Evolutionary conservation across 2,329 filamentous ascomycete species (phyloP), one percentile per base, ranked within the genome.

Genomic region (Monosporascus sp.): DNA sequence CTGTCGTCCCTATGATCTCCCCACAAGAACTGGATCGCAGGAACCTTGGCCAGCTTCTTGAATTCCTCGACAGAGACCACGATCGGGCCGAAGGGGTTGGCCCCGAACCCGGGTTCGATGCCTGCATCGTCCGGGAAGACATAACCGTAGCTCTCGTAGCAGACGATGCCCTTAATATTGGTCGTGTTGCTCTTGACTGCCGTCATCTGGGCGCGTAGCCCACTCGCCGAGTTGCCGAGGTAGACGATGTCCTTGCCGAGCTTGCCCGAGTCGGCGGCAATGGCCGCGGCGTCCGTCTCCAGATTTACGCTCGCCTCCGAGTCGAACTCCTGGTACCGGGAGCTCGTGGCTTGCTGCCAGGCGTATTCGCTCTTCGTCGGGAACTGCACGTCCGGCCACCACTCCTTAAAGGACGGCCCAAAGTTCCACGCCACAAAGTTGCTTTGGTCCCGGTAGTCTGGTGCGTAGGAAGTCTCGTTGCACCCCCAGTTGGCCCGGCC

Each of bases 401-500:
- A 71, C 44, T 63, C 54, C 6, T 47, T 50, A 47, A 58, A 71
- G 1, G 52, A 49, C 2, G 66, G 64, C 0, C 69, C 69, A 43
- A 71, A 68, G 53, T 71, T 71, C 69, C 69, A 71, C 6, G 65
- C 65, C 2, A 55, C 58, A 31, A 68, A 70, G 52, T 70, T 71
- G 47, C 60, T 61, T 46, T 69, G 63, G 59, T 71, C 68, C 11
- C 63, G 60, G 51, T 71, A 71, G 11, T 50, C 53, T 0, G 69
- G 68, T 1, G 37, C 31, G 53, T 71, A 72, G 45, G 15, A 52
- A 8, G 57, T 62, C 4, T 61, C 52, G 37, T 65, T 63, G 55
- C 69, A 71, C n/a, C 59, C 66, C 66, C 68, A 72, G 51, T 70
- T 69, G 2, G 70, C 69, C 1, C 68, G 63, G 4, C 70, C 68